Base-by-base conservation (phyloP, 2,329 filamentous ascomycete genomes). In the Endocalyx cinctus region DNA sequence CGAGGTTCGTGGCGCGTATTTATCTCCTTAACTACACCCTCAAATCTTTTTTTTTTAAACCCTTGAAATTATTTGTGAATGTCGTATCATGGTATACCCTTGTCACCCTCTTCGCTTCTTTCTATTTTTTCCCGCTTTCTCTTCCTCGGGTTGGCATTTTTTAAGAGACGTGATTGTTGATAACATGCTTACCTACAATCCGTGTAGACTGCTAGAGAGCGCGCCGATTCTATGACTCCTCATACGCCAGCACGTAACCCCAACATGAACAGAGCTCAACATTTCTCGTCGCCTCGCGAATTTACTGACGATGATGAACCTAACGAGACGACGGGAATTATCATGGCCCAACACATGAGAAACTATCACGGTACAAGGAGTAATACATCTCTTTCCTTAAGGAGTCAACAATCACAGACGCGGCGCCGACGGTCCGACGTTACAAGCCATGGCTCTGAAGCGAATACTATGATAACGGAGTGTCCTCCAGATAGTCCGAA, bases 351-450 rank as follows among this genome's bases (percentile, higher is more conserved):
- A 15, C 50, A 58, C 12, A 51, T 52, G 19, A 54, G 59, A 26
- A 57, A 62, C 42, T 69, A 70, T 50, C 65, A 63, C 38, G 48
- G 59, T n/a, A n/a, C n/a, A n/a, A n/a, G n/a, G n/a, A n/a, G n/a
- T n/a, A n/a, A n/a, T n/a, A n/a, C n/a, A n/a, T n/a, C n/a, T n/a
- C n/a, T n/a, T n/a, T n/a, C n/a, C n/a, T n/a, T n/a, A n/a, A n/a
- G n/a, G n/a, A n/a, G n/a, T n/a, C n/a, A 33, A 55, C 64, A 13
- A 57, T 52, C 29, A 40, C 47, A 23, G 45, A 48, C 11, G 35
- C 47, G 31, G 48, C 38, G 12, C 40, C 45, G 26, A 46, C 47
- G 26, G 45, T 39, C 29, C 48, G 42, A 4, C 43, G 42, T 34
- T 29, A 33, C 26, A 23, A 26, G 33, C 43, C 29, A 19, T 39